Conservation (phyloP, 441 rosid genomes). For the Viola pubescens region DNA sequence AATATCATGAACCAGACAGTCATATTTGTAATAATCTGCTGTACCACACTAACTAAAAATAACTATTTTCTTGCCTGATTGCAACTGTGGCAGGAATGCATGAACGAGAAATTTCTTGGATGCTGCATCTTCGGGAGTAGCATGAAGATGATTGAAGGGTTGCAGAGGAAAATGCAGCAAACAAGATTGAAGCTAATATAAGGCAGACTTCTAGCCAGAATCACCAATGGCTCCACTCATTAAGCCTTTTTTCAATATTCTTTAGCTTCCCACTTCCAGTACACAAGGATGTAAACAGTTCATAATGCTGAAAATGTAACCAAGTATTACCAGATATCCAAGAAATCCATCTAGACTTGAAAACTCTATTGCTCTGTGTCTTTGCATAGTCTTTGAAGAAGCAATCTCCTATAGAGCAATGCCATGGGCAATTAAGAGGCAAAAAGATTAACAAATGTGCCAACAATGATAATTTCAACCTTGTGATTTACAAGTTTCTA, state of each 20-base stretch:
- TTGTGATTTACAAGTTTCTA: conserved; percentile 37
- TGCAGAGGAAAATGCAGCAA: conserved; percentile 44
- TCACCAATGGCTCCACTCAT: conserved; percentile 2
- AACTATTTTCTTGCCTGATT: conserved; percentile 26
- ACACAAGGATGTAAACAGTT: conserved; percentile 13
- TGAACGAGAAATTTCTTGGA: conserved; percentile 34
- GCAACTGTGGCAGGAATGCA: conserved; percentile 42
- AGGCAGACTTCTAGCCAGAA: conserved; percentile 8
- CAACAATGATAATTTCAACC: conserved; percentile 15
- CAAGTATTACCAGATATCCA: conserved; percentile 16
- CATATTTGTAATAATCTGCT: conserved; percentile 2
- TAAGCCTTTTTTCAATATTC: conserved; percentile 7
- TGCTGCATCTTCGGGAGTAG: conserved; percentile 51
- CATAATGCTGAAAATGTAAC: conserved; percentile 15
- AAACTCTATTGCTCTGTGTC: conserved; percentile 12
- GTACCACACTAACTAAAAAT: conserved; percentile 7
- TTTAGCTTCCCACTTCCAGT: conserved; percentile 13
- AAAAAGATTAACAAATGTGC: conserved; percentile 7
- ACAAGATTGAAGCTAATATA: conserved; percentile 41
- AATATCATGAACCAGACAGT: conserved; percentile 10
- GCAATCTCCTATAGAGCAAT: conserved; percentile 7
- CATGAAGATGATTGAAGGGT: conserved; percentile 41
- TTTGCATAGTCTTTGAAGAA: conserved; percentile 1
- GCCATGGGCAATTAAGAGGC: conserved; percentile 1
- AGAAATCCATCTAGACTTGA: not conserved